Conservation (phyloP, 495 filamentous ascomycete species). For the Cudoniella acicularis region DNA sequence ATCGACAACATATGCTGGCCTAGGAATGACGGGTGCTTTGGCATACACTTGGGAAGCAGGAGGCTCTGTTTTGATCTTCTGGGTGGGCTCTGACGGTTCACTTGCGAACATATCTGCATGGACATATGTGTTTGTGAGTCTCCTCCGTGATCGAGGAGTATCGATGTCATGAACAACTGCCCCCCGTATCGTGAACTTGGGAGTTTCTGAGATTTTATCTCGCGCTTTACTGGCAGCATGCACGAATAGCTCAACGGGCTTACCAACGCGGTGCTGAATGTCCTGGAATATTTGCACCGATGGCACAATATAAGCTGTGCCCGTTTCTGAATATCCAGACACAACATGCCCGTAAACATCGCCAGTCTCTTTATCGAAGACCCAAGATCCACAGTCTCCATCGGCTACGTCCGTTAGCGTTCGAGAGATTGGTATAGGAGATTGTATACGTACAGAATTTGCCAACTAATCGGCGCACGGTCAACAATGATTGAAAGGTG, state of each 20-base stretch:
- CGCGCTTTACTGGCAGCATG: not conserved
- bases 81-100: not conserved
- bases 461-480: not conserved
- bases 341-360: slow-evolving; percentile 27
- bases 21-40: not conserved
- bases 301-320: slow-evolving; percentile 23
- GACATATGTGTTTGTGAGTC: not conserved
- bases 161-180: not conserved
- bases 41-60: not conserved
- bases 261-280: not conserved
- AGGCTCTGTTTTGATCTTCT: not conserved
- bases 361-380: slow-evolving; percentile 23
- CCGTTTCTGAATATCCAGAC: slow-evolving; percentile 17
- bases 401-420: not conserved
- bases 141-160: not conserved
- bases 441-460: not conserved
- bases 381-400: slow-evolving; percentile 28
- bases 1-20: not conserved
- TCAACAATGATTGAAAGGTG: not conserved
- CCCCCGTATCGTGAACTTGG: not conserved
- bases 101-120: not conserved
- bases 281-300: slow-evolving; percentile 14
- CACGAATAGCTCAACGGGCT: not conserved
- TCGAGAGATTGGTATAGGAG: not conserved
- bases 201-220: not conserved